Base-by-base conservation (phyloP, 2,329 filamentous ascomycete genomes). In the Cladosporium velox region DNA sequence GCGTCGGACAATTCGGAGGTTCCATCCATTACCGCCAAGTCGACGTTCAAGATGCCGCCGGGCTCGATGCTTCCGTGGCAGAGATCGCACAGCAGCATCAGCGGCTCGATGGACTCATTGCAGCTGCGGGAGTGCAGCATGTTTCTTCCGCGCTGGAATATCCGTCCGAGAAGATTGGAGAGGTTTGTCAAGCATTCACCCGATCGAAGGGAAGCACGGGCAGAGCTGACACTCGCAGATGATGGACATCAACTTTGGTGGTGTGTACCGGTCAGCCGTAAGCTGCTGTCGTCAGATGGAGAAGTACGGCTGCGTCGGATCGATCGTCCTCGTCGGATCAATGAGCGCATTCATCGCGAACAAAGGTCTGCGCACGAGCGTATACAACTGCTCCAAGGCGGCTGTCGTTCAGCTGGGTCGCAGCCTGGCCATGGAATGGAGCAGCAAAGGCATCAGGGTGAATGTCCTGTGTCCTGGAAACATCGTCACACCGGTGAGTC, bases 341-440 rank as follows among this genome's bases (percentile, higher is more conserved):
- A 85, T 85, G 82, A 83, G 80, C 66, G 83, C 82, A 0, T 71
- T 80, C 11, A 79, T 83, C 57, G 81, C 82, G 12, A 84, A 84
- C 72, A 82, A 82, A 72, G 82, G 72, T 18, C 65, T 74, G 21
- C 64, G 67, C 28, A 64, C 65, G 6, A 66, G 63, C 34, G 71
- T 72, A 0, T 87, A 87, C 75, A 86, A 86, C 71, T 78, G 82
- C 0, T 85, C 82, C 66, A 87, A 87, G 74, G 80, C 84, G 0
- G 84, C 82, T 0, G 81, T 86, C 3, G 80, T 84, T 51, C 84
- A 86, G 70, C 77, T 86, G 1, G 77, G 78, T 1, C 79, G 83
- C 28, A 83, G 78, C 11, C 74, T 86, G 32, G 82, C 85, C 0
- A 83, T 83, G 69, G 85, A 86, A 73, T 86, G 80, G 84, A 83